phyloP scores from a whole-genome alignment of 176 grass and related monocot species.

The Raddia distichophylla region DNA sequence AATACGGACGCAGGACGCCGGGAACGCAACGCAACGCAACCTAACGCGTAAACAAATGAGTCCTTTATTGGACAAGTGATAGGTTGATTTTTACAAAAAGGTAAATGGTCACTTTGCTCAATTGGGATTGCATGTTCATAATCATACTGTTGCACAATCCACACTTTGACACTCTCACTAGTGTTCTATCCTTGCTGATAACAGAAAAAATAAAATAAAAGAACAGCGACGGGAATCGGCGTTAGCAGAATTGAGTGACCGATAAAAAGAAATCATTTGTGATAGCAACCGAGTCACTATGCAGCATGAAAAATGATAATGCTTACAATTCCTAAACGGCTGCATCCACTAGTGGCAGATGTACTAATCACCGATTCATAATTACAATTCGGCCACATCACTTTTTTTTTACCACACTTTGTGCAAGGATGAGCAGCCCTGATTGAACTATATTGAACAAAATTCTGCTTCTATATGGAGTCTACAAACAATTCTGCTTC shows the following conservation, averaged over 20 bases:
- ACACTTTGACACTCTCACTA: neutral
- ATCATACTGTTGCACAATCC: neutral
- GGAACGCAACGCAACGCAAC: too few species aligned
- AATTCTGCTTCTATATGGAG: too few species aligned
- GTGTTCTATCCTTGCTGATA: neutral
- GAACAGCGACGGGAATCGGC: neutral
- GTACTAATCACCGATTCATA: too few species aligned
- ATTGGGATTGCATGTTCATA: neutral
- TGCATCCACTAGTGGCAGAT: neutral
- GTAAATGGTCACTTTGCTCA: neutral
- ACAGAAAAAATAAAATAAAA: neutral
- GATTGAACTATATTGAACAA: too few species aligned
- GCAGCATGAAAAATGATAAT: neutral
- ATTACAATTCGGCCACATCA: too few species aligned
- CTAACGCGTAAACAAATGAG: too few species aligned
- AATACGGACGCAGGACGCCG: too few species aligned
- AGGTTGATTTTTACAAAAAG: neutral
- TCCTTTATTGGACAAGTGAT: neutral
- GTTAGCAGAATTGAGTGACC: too few species aligned
- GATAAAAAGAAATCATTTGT: neutral
- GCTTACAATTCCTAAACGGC: neutral
- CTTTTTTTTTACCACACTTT: too few species aligned
- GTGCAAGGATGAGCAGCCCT: too few species aligned
- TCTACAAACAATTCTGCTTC: too few species aligned
- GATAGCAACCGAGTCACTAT: neutral